Base-by-base conservation (phyloP, 495 filamentous ascomycete species). In the Astrocystis sublimbata region DNA sequence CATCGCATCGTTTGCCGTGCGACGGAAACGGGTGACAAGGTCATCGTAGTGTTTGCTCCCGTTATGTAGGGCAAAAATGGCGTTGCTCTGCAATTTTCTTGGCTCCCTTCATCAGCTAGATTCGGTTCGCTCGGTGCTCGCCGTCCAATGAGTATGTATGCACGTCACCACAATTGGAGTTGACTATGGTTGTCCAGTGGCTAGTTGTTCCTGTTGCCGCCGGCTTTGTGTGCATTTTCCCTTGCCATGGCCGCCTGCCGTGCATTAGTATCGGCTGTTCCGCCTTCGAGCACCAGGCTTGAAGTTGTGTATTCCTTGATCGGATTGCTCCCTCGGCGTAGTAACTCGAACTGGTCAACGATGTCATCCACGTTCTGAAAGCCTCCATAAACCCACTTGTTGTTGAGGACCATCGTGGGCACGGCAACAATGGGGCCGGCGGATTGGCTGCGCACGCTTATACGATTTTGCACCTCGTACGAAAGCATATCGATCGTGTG, bases 401-500 rank as follows among this genome's bases (percentile, higher is more conserved):
- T 85, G 65, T 92, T 86, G 19, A 93, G 75, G 15, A 85, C 84
- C 64, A 89, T 90, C 67, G 90, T 88, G 13, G 92, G 92, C 66
- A 96, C 91, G 0, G 89, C 92, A 46, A 58, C 54, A 42, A 63
- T 63, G 28, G 73, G 80, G 36, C 96, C 84, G 41, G 80, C 77
- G 35, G 81, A 75, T 54, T 68, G 66, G 24, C 64, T 53, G 63
- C 36, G 86, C 85, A 74, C 89, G 85, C 66, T 70, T 70, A 78
- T 88, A 86, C 15, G 90, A 40, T 54, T 55, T 49, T 35, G 38
- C 4, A 63, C 68, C 24, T 67, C 64, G 28, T 67, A 63, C 4
- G 61, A 60, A 23, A 68, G 58, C 21, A 12, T 62, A 35, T 73
- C 71, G 28, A 77, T 66, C 21, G 58, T 56, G 7, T 46, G 58